These are phyloP conservation scores for Pythium dissotocum DNA, from an alignment of 352 stramenopile genomes.

Conservation along the genomic window DNA sequence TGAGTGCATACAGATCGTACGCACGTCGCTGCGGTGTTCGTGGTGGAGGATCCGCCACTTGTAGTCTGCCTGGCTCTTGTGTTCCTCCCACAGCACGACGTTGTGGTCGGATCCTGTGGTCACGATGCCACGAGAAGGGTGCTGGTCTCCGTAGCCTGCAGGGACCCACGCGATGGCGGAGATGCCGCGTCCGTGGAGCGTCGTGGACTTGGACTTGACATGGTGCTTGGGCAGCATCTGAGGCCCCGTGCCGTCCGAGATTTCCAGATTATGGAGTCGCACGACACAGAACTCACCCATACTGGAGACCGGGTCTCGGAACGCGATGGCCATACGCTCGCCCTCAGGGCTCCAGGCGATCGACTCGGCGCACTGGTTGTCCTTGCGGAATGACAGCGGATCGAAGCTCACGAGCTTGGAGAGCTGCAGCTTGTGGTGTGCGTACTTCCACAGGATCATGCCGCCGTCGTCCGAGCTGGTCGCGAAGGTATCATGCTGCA, in stretches of 20 bases:
- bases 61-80: slow-evolving; percentile 47
- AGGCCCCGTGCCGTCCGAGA: slow-evolving; percentile 44
- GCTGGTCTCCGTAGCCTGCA: slow-evolving; percentile 42
- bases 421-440: slow-evolving; percentile 58
- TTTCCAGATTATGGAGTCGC: slow-evolving; percentile 60
- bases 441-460: slow-evolving; percentile 80
- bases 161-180: slow-evolving; percentile 73
- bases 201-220: slow-evolving; percentile 61
- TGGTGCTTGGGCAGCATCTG: slow-evolving; percentile 55
- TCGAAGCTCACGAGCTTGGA: slow-evolving; percentile 59
- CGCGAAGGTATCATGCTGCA: slow-evolving; percentile 69
- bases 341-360: slow-evolving; percentile 79
- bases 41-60: slow-evolving; percentile 73
- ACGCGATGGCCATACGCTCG: slow-evolving; percentile 76
- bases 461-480: slow-evolving; percentile 79
- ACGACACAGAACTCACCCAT: slow-evolving; percentile 80
- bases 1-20: slow-evolving; percentile 77
- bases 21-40: slow-evolving; percentile 78
- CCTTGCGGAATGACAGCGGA: slow-evolving; percentile 61
- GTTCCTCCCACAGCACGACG: slow-evolving; percentile 77
- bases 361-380: slow-evolving; percentile 64
- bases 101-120: slow-evolving; percentile 72
- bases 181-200: slow-evolving; percentile 61
- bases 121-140: slow-evolving; percentile 55
- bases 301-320: slow-evolving; percentile 61